Percentiles rank a stretch among this genome's conserved stretches.
phyloP scores from a whole-genome alignment of 2,329 filamentous ascomycete genomes.

The Sordariomycetes sp. region DNA sequence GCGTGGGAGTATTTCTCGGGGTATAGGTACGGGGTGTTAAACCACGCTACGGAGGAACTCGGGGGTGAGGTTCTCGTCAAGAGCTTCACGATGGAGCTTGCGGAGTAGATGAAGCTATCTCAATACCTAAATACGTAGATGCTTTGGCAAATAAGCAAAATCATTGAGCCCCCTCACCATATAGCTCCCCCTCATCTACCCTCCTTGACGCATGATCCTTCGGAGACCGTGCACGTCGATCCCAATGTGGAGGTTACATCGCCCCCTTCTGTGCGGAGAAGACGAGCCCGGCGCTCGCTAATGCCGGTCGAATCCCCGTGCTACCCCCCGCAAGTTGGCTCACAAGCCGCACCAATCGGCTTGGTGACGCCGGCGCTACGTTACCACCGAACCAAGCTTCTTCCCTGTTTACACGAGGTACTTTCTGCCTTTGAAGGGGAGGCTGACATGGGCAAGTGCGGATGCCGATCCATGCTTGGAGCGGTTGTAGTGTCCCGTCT shows the following conservation, averaged over 20 bases:
- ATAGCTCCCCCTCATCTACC: not conserved
- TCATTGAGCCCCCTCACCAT: not conserved
- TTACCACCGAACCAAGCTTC: not conserved
- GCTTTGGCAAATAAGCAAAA: not conserved
- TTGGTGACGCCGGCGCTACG: not conserved
- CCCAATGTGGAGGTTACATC: not conserved
- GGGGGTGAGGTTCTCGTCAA: slow-evolving; percentile 10
- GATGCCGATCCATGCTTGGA: slow-evolving; percentile 1
- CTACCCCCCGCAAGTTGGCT: not conserved
- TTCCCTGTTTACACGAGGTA: not conserved
- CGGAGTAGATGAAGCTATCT: not conserved
- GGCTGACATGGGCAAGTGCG: not conserved
- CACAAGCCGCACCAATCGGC: not conserved
- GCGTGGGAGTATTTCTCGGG: slow-evolving; percentile 32
- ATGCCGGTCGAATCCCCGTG: not conserved
- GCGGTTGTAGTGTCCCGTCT: not conserved
- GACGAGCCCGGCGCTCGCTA: not conserved
- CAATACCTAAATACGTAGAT: not conserved
- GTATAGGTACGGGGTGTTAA: slow-evolving; percentile 34
- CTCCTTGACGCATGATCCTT: not conserved
- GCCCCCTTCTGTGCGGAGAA: not conserved
- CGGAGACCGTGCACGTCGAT: not conserved
- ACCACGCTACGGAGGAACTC: slow-evolving; percentile 25
- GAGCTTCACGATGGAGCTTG: slow-evolving; percentile 5
- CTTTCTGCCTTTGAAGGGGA: not conserved